These are phyloP conservation scores for Mercurialis annua DNA, from an alignment of 345 rosid species.

Conservation along the genomic window DNA sequence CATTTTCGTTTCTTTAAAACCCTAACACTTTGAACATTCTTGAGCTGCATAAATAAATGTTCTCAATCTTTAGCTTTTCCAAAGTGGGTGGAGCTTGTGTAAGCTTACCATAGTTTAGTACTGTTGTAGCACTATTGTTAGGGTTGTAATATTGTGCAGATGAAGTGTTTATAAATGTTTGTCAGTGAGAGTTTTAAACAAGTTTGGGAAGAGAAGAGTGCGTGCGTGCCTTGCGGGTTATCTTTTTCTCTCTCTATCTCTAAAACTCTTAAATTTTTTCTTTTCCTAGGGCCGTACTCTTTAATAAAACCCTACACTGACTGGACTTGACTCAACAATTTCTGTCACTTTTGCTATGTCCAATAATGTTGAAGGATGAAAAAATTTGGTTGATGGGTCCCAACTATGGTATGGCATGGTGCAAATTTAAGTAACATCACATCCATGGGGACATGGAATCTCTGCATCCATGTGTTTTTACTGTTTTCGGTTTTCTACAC, in stretches of 20 bases:
- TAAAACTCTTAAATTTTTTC: neutral
- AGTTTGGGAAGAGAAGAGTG: neutral
- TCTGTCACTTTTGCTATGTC: neutral
- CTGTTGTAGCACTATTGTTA: no score
- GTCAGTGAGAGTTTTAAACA: neutral
- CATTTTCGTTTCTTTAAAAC: no score
- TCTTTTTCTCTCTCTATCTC: slow-evolving; percentile 10
- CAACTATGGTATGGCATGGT: neutral
- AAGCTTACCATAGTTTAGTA: neutral
- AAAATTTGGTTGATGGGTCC: slow-evolving; percentile 7
- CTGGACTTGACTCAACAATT: slow-evolving; percentile 29
- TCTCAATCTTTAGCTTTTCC: neutral
- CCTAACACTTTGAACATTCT: no score
- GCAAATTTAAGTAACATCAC: slow-evolving; percentile 12
- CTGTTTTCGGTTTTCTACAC: neutral
- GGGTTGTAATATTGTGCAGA: no score
- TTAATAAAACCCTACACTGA: slow-evolving; percentile 9
- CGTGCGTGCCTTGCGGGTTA: slow-evolving; percentile 51
- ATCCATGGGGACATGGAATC: slow-evolving; percentile 22
- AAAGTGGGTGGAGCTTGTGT: neutral
- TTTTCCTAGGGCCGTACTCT: slow-evolving; percentile 15
- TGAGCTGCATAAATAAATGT: no score
- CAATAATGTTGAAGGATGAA: neutral
- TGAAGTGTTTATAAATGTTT: no score
- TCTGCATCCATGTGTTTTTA: neutral